These are phyloP conservation scores for Nemania sp. DNA, from an alignment of 2,329 filamentous ascomycete genomes.

Conservation along the genomic window DNA sequence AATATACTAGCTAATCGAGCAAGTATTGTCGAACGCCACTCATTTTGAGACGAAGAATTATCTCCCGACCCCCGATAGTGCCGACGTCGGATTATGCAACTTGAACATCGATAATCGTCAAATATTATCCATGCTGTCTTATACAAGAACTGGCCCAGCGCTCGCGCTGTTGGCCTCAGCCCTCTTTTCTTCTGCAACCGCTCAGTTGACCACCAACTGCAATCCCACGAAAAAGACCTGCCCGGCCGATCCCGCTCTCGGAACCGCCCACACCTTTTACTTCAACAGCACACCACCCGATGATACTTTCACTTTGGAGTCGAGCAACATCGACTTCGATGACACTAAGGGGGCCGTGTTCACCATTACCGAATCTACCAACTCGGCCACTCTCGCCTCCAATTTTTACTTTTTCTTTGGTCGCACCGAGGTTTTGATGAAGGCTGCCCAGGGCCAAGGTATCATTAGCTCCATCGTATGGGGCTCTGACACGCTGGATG, in stretches of 20 bases:
- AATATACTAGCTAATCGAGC: constrained; percentile 1
- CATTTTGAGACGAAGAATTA: constrained; percentile 11
- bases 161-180: constrained; percentile 56
- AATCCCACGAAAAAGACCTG: constrained; percentile 80
- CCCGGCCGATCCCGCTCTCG: constrained; percentile 77
- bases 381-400: constrained; percentile 82
- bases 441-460: constrained; percentile 78
- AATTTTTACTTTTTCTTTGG: constrained; percentile 91
- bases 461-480: constrained; percentile 87
- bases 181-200: constrained; percentile 63
- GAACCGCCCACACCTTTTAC: constrained; percentile 69
- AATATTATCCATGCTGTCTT: constrained; percentile 21
- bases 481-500: constrained; percentile 85
- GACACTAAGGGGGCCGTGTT: constrained; percentile 75
- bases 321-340: constrained; percentile 73
- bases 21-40: constrained; percentile 20
- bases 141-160: constrained; percentile 46
- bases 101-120: constrained; percentile 9
- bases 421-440: constrained; percentile 80
- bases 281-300: constrained; percentile 72
- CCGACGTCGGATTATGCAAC: constrained; percentile 7
- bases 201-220: constrained; percentile 83
- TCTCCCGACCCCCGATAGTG: not conserved
- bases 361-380: constrained; percentile 74
- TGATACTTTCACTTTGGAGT: constrained; percentile 76